Evolutionary conservation across 768 basidiomycete species (phyloP), one percentile per base, ranked within the genome.

Genomic region (Cystofilobasidium ferigula): DNA sequence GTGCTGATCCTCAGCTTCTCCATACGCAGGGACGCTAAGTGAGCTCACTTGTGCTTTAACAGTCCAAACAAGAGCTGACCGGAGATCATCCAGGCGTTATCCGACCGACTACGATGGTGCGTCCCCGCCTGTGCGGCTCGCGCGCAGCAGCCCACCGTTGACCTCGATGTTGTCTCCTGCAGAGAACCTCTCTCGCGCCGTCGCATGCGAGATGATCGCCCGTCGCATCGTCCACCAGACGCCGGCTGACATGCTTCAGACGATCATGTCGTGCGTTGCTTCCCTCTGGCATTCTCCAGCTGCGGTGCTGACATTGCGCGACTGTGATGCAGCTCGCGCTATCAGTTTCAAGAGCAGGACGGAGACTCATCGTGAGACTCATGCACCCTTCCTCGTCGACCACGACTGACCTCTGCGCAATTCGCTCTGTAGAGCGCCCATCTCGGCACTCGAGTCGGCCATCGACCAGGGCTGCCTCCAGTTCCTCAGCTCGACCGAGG

Each of bases 381-480:
- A n/a, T n/a, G n/a, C n/a, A n/a, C n/a, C n/a, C n/a, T n/a, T 47
- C 22, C 40, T 3, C 40, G 13, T 42, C 40, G 40, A 42, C 40
- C 14, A n/a, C n/a, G n/a, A n/a, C n/a, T n/a, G n/a, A n/a, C n/a
- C n/a, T n/a, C n/a, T n/a, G n/a, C n/a, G n/a, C n/a, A n/a, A n/a
- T n/a, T n/a, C n/a, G n/a, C n/a, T 67, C n/a, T n/a, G n/a, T n/a
- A 47, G 45, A 5, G 85, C 85, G 48, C 81, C 84, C 70, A 79
- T 83, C 6, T 89, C 87, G 71, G 86, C 87, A 10, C 78, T 95
- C 48, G 93, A 97, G 74, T 78, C 85, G 74, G 91, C 93, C n/a
- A 88, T 94, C 68, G 93, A 97, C 75, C 83, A 88, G 62, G 84
- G 90, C 71, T 89, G 90, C 89, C 90, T 71, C 43, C 72, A 62